A percentile compares a stretch with the other conserved stretches of the same genome.
Conservation (phyloP, 805 yeast species). For the Metschnikowia colocasiae region DNA sequence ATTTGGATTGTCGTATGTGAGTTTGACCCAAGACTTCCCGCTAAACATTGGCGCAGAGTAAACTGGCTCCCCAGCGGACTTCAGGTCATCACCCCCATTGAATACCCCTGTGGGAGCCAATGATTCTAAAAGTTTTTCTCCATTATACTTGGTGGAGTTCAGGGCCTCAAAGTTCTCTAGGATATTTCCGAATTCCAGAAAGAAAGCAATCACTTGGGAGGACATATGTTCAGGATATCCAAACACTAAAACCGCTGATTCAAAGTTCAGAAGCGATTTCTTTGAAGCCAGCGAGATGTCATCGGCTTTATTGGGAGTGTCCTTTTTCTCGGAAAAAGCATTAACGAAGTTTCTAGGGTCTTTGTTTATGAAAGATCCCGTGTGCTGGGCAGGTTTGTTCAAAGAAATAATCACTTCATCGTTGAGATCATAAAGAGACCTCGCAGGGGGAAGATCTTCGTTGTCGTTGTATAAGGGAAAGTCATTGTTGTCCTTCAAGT, state of each 20-base stretch:
- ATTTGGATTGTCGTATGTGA: conserved; percentile 72
- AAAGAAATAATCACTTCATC: conserved; percentile 39
- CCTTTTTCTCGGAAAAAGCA: conserved; percentile 32
- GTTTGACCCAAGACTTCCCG: conserved; percentile 88
- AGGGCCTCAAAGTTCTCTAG: conserved; percentile 63
- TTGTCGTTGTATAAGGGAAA: conserved; percentile 25
- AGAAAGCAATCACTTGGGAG: conserved; percentile 62
- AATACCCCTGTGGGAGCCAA: conserved; percentile 16
- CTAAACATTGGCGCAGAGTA: conserved; percentile 59
- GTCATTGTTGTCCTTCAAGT: conserved; percentile 28
- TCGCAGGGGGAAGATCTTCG: conserved; percentile 48
- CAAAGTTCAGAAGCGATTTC: conserved; percentile 31
- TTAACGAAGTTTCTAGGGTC: conserved; percentile 46
- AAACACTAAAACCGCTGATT: conserved; percentile 73
- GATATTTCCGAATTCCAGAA: conserved; percentile 74
- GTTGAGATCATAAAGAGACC: conserved; percentile 48
- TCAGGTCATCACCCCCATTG: not conserved
- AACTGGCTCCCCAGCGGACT: not conserved
- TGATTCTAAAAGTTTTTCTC: conserved; percentile 8
- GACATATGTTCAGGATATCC: conserved; percentile 84
- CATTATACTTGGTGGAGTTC: conserved; percentile 8
- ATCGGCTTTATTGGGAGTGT: conserved; percentile 8
- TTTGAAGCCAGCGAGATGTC: conserved; percentile 11
- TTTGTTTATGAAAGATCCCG: conserved; percentile 41
- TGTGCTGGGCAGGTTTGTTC: conserved; percentile 33